phyloP scores from a whole-genome alignment of 2,329 filamentous ascomycete species.

The Coniochaeta prunicola region DNA sequence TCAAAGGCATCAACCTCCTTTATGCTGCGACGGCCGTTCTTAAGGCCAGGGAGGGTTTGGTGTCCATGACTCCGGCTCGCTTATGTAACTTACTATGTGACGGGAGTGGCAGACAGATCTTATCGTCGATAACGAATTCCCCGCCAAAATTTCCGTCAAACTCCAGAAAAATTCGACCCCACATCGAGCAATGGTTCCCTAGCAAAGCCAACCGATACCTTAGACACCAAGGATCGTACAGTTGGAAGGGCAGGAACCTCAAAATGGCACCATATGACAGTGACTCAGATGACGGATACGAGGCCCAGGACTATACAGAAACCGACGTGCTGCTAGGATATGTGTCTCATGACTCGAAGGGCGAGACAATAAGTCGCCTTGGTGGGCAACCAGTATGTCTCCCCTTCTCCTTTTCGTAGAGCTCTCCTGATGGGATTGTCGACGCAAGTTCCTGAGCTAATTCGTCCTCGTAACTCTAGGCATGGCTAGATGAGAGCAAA shows the following conservation, averaged over 20 bases:
- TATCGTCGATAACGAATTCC: conserved; percentile 8
- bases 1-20: too few species aligned
- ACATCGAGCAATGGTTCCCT: not conserved
- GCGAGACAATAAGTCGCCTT: conserved; percentile 80
- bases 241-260: not conserved
- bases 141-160: conserved; percentile 16
- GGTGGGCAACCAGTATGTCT: conserved; percentile 75
- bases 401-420: not conserved
- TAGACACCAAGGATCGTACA: not conserved
- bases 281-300: conserved; percentile 69
- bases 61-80: too few species aligned
- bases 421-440: conserved; percentile 4
- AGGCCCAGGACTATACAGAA: conserved; percentile 58
- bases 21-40: too few species aligned
- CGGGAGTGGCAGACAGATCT: not conserved
- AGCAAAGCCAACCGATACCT: not conserved
- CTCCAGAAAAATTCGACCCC: conserved; percentile 5
- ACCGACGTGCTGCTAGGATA: conserved; percentile 90
- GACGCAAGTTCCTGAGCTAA: conserved; percentile 7
- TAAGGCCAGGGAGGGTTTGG: too few species aligned
- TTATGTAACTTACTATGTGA: too few species aligned
- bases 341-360: conserved; percentile 68
- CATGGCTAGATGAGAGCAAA: conserved; percentile 70
- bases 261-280: conserved; percentile 76
- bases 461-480: conserved; percentile 36